phyloP scores from a whole-genome alignment of 148 eudicot species.

The Spergularia marina region DNA sequence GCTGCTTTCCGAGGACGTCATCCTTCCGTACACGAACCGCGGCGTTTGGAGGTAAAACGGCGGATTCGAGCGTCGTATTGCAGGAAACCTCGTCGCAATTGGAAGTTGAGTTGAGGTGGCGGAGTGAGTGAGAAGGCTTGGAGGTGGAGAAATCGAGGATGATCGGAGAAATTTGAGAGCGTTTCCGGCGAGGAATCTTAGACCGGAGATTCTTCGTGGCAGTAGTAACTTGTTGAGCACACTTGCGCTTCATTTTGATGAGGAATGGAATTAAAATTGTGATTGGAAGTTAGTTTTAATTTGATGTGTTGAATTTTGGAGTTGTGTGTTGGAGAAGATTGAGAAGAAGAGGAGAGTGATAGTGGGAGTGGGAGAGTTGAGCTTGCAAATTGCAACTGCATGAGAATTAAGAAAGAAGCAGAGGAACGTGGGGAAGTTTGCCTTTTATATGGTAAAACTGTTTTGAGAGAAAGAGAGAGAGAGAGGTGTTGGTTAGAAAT shows the following conservation, averaged over 20 bases:
- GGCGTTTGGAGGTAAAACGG: constrained; percentile 17
- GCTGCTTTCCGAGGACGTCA: constrained; percentile 18
- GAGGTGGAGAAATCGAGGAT: constrained; percentile 5
- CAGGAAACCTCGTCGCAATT: constrained; percentile 48
- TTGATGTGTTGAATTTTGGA: neutral
- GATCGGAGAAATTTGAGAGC: constrained; percentile 54
- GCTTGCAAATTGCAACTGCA: constrained; percentile 13
- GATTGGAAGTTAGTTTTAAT: neutral
- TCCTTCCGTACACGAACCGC: constrained; percentile 24
- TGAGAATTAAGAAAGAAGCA: neutral
- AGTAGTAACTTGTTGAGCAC: constrained; percentile 15
- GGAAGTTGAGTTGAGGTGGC: constrained; percentile 20
- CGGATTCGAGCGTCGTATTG: constrained; percentile 50
- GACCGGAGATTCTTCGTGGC: constrained; percentile 59
- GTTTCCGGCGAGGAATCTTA: constrained; percentile 56
- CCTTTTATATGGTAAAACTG: neutral
- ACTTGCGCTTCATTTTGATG: constrained; percentile 31
- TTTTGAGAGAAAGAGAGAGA: constrained; percentile 5
- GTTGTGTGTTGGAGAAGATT: neutral
- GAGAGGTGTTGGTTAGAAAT: neutral
- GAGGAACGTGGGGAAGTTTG: constrained; percentile 18
- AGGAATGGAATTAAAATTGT: neutral
- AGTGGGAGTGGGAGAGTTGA: constrained; percentile 5
- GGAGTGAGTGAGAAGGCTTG: neutral
- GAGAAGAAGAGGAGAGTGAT: constrained; percentile 1